Evolutionary conservation across 2,329 filamentous ascomycete genomes (phyloP), one percentile per base, ranked within the genome.

Genomic region (Calycina marina): DNA sequence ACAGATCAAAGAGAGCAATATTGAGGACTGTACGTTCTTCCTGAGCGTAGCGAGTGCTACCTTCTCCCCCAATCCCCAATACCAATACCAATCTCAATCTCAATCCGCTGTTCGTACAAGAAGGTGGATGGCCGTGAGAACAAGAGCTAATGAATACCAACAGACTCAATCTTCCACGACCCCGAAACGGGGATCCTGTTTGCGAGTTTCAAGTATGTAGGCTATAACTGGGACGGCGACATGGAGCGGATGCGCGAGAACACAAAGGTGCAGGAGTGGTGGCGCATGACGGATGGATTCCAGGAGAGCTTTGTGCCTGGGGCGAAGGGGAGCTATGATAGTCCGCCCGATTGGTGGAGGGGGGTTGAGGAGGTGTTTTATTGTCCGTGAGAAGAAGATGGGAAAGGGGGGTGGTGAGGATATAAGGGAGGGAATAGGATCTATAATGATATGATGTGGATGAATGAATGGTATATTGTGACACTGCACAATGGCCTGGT

Each of bases 191-290:
- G 68, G 33, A 74, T 75, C 25, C 62, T 88, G 2, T 86, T 86
- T 50, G 77, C 77, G 0, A 72, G 62, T 14, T 83, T 85, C 62
- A 85, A 82, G 52, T 88, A 86, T 47, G 62, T 78, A n/a, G 81
- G 82, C 0, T 67, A 67, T 38, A 67, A 82, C 41, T 85, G 70
- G 38, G 72, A 69, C 2, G 74, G 63, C 6, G 81, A 88, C 49
- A 86, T 88, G 82, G 66, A 70, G 53, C 65, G 62, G 39, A 85
- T 86, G 79, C 63, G 66, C 1, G 71, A 70, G 36, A 83, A 85
- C 44, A 66, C 70, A 1, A 76, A 75, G 48, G 77, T 86, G 18
- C 66, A 71, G 34, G 73, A 79, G 53, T 88, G 81, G 82, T 88
- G 80, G 80, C 60, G 60, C 36, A 77, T 86, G 72, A 86, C 81